These are phyloP conservation scores for Talaromyces amestolkiae DNA, from an alignment of 2,329 filamentous ascomycete genomes.

Conservation along the genomic window DNA sequence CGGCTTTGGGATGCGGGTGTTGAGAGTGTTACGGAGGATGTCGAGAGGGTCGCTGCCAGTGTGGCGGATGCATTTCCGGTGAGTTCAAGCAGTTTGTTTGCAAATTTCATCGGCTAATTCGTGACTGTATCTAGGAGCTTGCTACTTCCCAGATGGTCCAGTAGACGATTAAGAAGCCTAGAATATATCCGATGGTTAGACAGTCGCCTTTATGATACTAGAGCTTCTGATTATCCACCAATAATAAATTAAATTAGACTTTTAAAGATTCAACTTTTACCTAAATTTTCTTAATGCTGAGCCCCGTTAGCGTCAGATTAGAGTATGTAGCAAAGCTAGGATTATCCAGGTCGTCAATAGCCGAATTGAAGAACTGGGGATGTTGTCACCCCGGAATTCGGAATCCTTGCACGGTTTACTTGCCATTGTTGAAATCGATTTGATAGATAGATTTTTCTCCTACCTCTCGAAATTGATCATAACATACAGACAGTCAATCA, in stretches of 20 bases:
- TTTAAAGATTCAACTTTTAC: neutral
- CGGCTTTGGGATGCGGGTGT: conserved; percentile 88
- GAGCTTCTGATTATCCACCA: neutral
- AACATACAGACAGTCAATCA: neutral
- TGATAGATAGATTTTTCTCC: neutral
- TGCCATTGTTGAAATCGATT: neutral
- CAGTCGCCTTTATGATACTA: conserved; percentile 1
- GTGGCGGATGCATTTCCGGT: conserved; percentile 79
- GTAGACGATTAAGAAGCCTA: conserved; percentile 22
- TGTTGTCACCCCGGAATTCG: neutral
- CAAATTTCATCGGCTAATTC: conserved; percentile 12
- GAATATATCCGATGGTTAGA: neutral
- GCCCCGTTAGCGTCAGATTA: neutral
- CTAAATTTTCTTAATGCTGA: neutral
- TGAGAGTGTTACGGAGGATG: conserved; percentile 79
- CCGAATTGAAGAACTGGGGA: neutral
- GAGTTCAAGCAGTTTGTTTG: conserved; percentile 29
- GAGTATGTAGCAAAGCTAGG: neutral
- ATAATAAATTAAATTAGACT: neutral
- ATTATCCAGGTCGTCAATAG: neutral
- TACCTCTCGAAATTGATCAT: neutral
- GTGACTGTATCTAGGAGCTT: conserved; percentile 30
- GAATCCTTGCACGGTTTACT: neutral
- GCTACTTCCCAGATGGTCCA: conserved; percentile 36
- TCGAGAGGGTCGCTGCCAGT: conserved; percentile 79